Evolutionary conservation across 352 stramenopile genomes (phyloP).

Genomic region (Pythium dissotocum): DNA sequence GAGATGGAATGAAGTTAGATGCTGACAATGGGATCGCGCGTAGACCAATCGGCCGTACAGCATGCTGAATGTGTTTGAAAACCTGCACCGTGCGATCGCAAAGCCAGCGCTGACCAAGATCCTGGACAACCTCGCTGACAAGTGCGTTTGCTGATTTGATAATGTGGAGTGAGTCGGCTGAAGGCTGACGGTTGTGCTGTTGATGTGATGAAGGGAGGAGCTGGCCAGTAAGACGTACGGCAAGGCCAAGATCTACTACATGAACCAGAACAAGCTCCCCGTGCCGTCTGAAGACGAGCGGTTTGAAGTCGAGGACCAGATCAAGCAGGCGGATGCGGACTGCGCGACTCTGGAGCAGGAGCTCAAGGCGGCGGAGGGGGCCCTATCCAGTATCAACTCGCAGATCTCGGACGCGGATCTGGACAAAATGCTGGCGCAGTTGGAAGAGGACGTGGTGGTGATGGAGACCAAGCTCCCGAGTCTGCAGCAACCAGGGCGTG

Average conservation of each 20-base stretch:
- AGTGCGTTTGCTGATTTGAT: slow-evolving; percentile 18
- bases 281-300: slow-evolving; percentile 52
- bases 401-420: slow-evolving; percentile 74
- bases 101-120: slow-evolving; percentile 77
- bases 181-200: background rate
- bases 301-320: slow-evolving; percentile 47
- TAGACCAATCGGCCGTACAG: slow-evolving; percentile 84
- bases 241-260: slow-evolving; percentile 84
- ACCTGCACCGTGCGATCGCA: slow-evolving; percentile 71
- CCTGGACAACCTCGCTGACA: slow-evolving; percentile 66
- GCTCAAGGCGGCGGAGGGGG: slow-evolving; percentile 49
- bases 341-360: slow-evolving; percentile 53
- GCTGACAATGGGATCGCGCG: slow-evolving; percentile 4
- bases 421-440: slow-evolving; percentile 41
- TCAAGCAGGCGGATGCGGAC: slow-evolving; percentile 48
- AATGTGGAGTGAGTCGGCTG: too few species aligned
- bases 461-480: slow-evolving; percentile 50
- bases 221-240: slow-evolving; percentile 74
- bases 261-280: slow-evolving; percentile 74
- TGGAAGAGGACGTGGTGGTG: slow-evolving; percentile 41
- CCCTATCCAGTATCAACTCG: slow-evolving; percentile 46
- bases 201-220: slow-evolving; percentile 34
- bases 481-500: slow-evolving; percentile 43
- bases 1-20: background rate
- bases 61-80: slow-evolving; percentile 85